phyloP scores from a whole-genome alignment of 2,329 filamentous ascomycete species.

The Lasiodiplodia gonubiensis region DNA sequence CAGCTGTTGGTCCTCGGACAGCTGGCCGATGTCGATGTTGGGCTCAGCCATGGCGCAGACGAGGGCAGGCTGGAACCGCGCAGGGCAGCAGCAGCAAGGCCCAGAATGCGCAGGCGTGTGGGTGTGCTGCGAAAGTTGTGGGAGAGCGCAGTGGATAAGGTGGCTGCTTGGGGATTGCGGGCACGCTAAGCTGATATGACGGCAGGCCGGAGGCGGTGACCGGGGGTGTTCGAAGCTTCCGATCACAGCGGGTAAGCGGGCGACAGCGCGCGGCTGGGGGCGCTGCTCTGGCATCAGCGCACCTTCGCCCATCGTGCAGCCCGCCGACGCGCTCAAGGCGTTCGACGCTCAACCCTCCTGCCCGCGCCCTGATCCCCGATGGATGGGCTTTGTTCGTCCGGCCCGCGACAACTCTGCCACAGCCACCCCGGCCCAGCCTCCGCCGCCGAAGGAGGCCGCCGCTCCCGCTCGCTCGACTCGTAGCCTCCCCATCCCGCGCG shows the following conservation, averaged over 20 bases:
- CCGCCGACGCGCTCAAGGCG: conserved; percentile 19
- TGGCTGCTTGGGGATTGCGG: background rate
- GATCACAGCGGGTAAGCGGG: conserved; percentile 15
- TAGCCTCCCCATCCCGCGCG: conserved; percentile 15
- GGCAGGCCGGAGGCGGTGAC: conserved; percentile 22
- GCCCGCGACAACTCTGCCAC: conserved; percentile 23
- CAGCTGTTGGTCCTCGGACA: conserved; percentile 78
- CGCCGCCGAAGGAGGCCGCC: conserved; percentile 26
- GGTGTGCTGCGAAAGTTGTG: background rate
- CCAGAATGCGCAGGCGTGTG: background rate
- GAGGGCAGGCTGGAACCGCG: conserved; percentile 14
- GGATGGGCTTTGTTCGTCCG: conserved; percentile 29
- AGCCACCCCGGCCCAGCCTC: conserved; percentile 18
- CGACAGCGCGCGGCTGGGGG: conserved; percentile 18
- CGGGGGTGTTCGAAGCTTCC: conserved; percentile 19
- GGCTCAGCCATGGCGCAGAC: conserved; percentile 17
- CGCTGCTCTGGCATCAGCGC: conserved; percentile 24
- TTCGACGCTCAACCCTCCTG: conserved; percentile 15
- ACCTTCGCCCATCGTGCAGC: conserved; percentile 20
- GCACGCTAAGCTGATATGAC: conserved; percentile 20
- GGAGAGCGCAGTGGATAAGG: conserved; percentile 5
- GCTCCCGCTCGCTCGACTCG: conserved; percentile 24
- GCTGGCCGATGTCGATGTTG: conserved; percentile 65
- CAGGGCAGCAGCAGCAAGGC: conserved; percentile 8
- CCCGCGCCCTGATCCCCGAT: conserved; percentile 17